Base-by-base conservation (phyloP, 1,139 yeast genomes). In the Hansenula anomala region DNA sequence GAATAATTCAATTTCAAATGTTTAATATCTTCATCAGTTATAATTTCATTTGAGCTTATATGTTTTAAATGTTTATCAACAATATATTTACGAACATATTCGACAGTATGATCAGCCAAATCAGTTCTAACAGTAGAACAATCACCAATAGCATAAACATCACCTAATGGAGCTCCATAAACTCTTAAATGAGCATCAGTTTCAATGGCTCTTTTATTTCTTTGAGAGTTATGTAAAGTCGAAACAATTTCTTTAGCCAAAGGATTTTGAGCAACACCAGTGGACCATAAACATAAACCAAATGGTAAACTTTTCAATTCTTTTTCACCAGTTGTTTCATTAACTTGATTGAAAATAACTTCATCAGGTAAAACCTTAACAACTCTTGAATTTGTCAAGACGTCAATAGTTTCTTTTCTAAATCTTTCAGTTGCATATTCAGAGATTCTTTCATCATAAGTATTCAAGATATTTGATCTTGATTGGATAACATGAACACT, bases 111-210 rank as follows among this genome's bases (percentile, higher is more conserved):
- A 27, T 67, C 73, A 8, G 78, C 75, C 31, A 78, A 56, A 37
- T 75, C 75, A 2, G 81, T 73, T 47, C 80, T 69, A 32, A 78
- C 73, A 0, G 84, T 76, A 1, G 84, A 63, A 52, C 85, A 78
- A 56, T 79, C 86, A 35, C 86, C 85, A 50, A 79, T 73, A 4
- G 85, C 85, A 49, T 78, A 79, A 26, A 78, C 79, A 43, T 77
- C 80, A 40, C 81, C 81, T 31, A 64, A 51, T 14, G 80, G 80
- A 6, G 81, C 72, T 29, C 86, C 85, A 41, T 76, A 55, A 13
- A 79, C 80, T 43, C 84, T 67, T 47, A 78, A 56, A 45, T 78
- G 83, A n/a, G 80, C 63, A 54, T 79, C 86, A 0, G 85, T 78
- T 54, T 79, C 84, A 42, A 80, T 70, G 20, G 86, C 84, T 46